Evolutionary conservation across 306 rosid genomes (phyloP).

Genomic region (Inga laurina): DNA sequence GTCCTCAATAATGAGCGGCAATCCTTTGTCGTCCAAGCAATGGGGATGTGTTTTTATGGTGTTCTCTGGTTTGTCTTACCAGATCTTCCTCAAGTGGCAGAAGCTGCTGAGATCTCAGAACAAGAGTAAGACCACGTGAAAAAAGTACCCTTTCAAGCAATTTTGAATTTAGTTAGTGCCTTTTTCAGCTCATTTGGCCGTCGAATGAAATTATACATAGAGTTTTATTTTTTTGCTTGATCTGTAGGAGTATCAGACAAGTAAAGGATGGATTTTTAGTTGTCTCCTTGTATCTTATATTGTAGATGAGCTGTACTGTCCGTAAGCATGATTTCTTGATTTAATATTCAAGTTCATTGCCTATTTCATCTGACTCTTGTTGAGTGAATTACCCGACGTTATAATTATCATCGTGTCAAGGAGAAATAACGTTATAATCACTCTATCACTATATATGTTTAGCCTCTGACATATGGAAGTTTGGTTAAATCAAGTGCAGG

Average conservation of each 20-base stretch:
- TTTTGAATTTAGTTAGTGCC: conserved; percentile 43
- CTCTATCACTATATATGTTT: not conserved
- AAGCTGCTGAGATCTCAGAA: conserved; percentile 75
- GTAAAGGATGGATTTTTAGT: not conserved
- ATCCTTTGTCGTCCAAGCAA: conserved; percentile 86
- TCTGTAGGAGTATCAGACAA: not conserved
- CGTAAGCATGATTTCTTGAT: not conserved
- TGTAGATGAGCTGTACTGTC: not conserved
- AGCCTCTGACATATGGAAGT: not conserved
- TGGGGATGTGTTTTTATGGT: conserved; percentile 94
- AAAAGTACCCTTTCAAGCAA: conserved; percentile 27
- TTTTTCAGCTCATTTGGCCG: conserved; percentile 12
- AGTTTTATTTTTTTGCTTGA: not conserved
- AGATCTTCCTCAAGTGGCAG: conserved; percentile 95
- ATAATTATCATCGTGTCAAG: not conserved
- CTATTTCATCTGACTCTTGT: conserved; percentile 6
- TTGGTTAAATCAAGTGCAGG: not conserved
- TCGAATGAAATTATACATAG: conserved; percentile 32
- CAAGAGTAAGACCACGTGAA: conserved; percentile 75
- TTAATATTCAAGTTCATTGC: not conserved
- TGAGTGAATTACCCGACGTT: not conserved
- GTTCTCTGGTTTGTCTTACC: conserved; percentile 89
- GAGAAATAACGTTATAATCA: not conserved
- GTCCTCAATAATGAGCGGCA: conserved; percentile 88
- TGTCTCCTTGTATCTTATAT: not conserved